Evolutionary conservation across 228 moss, liverwort and hornwort genomes (phyloP), one percentile per base, ranked within the genome.

Genomic region (Sphagnum magellanicum): DNA sequence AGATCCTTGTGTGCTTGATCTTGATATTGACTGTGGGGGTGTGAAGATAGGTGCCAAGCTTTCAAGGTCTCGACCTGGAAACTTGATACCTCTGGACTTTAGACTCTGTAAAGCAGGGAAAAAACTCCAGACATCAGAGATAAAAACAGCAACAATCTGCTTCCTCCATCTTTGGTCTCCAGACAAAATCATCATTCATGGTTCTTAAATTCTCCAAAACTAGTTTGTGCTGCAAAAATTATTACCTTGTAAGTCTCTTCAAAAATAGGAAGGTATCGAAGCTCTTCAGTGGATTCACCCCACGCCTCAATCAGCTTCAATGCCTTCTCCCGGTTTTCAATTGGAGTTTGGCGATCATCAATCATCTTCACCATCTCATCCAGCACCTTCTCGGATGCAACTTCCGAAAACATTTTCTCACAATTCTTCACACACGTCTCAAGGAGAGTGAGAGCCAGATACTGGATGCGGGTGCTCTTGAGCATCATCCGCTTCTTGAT

Each of bases 321-420:
- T n/a, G 91, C 84, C 81, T 98, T 98, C 76, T 98, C 97, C 5
- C 91, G 83, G 71, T 87, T 90, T 79, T 90, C 93, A 14, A 64
- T 78, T 5, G 88, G 79, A n/a, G 97, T 79, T 59, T 88, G 72
- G 6, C 90, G 90, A 79, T 98, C 97, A 14, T 98, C 97, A 61
- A 98, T 87, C 76, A 98, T 77, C 82, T 98, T 98, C 6, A 98
- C 97, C 93, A 98, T 93, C 74, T 98, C 97, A 63, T 98, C 97
- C 70, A 98, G 50, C 47, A 98, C 87, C 75, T 90, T 91, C 79
- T 98, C 97, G 9, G 93, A 91, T 2, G 97, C 97, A 65, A 98
- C 97, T 70, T 98, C 97, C 0, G 93, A 91, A 48, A 98, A 98
- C 85, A 98, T 93, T 70, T 98, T 98, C 64, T 93, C 97, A 66